phyloP scores from a whole-genome alignment of 2,329 filamentous ascomycete species.

The Pseudocercospora pini-densiflorae region DNA sequence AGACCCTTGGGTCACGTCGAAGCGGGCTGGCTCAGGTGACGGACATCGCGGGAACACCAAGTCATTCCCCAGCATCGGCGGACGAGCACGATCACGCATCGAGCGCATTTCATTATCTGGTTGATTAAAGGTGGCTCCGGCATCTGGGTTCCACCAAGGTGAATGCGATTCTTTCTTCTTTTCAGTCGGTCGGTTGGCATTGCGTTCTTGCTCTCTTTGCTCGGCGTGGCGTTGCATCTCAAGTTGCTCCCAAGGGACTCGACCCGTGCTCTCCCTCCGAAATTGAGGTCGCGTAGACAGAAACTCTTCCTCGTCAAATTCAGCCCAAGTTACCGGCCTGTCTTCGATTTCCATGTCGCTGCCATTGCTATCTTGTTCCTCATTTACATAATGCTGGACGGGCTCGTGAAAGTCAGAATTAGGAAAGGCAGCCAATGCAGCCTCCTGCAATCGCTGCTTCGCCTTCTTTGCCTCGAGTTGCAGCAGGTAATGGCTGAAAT shows the following conservation, averaged over 20 bases:
- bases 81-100: conserved; percentile 65
- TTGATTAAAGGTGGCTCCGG: conserved; percentile 34
- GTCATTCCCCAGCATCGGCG: conserved; percentile 86
- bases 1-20: conserved; percentile 73
- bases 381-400: conserved; percentile 72
- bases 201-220: conserved; percentile 59
- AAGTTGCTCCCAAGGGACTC: conserved; percentile 74
- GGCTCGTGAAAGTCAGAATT: conserved; percentile 71
- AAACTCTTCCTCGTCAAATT: conserved; percentile 45
- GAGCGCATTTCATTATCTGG: conserved; percentile 53
- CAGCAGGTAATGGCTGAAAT: conserved; percentile 76
- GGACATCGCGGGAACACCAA: conserved; percentile 79
- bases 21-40: conserved; percentile 82
- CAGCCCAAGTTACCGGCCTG: conserved; percentile 44
- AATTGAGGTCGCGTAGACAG: conserved; percentile 26
- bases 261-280: conserved; percentile 65
- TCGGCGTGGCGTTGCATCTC: conserved; percentile 81
- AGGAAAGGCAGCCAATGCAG: conserved; percentile 76
- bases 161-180: conserved; percentile 32
- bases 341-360: conserved; percentile 41
- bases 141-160: conserved; percentile 47
- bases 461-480: conserved; percentile 79
- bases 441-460: conserved; percentile 77
- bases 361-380: conserved; percentile 44
- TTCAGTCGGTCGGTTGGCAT: conserved; percentile 46